A percentile compares a stretch with the other conserved stretches of the same genome.
Conservation (phyloP, 1,284 basidiomycete species). For the Naganishia albida region DNA sequence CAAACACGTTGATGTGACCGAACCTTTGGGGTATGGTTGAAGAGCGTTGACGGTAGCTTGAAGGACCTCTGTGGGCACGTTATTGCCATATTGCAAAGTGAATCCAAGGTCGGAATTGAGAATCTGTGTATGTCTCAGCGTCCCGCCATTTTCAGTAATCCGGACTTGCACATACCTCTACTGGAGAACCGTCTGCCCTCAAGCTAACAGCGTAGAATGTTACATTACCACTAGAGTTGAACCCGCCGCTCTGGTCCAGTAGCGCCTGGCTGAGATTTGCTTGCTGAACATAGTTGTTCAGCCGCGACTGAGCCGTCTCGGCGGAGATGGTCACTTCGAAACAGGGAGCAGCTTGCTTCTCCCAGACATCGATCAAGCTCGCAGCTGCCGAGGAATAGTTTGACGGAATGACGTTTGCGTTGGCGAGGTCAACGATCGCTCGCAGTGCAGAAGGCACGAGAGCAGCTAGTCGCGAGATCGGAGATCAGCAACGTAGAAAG, state of each 20-base stretch:
- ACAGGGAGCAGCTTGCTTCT: slow-evolving; percentile 52
- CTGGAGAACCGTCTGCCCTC: slow-evolving; percentile 44
- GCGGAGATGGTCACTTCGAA: slow-evolving; percentile 56
- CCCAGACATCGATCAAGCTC: slow-evolving; percentile 54
- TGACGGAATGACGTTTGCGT: slow-evolving; percentile 49
- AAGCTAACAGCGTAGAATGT: slow-evolving; percentile 54
- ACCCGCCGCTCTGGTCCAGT: slow-evolving; percentile 37
- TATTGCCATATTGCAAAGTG: slow-evolving; percentile 53
- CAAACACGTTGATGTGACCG: background rate
- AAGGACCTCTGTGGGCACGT: slow-evolving; percentile 48
- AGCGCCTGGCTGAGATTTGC: slow-evolving; percentile 53
- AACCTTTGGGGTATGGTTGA: slow-evolving; percentile 56
- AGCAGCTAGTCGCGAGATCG: slow-evolving; percentile 47
- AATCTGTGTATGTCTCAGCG: slow-evolving; percentile 33
- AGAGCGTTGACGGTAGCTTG: slow-evolving; percentile 53
- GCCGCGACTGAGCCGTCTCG: slow-evolving; percentile 46
- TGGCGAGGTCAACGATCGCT: slow-evolving; percentile 54
- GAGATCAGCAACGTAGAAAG: background rate
- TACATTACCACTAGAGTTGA: slow-evolving; percentile 37
- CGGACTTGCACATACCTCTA: slow-evolving; percentile 41
- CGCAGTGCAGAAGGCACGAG: slow-evolving; percentile 59
- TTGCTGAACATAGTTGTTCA: slow-evolving; percentile 54
- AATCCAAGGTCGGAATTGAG: slow-evolving; percentile 56
- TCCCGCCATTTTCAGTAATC: background rate
- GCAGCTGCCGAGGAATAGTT: slow-evolving; percentile 49